Evolutionary conservation across 257 asterid genomes (phyloP).

Genomic region (Thymus mandschuricus): DNA sequence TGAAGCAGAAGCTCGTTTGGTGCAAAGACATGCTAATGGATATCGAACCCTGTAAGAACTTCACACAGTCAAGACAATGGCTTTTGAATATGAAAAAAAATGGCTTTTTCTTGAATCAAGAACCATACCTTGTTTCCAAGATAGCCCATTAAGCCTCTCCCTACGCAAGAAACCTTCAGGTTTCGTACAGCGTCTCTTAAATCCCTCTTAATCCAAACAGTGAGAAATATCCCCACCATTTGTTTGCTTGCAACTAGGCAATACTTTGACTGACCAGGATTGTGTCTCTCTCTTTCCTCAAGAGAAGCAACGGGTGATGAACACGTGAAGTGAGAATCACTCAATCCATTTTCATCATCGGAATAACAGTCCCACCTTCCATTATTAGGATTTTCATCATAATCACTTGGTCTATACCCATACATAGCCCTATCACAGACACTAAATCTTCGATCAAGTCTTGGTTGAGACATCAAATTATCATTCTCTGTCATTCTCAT

Average conservation of each 20-base stretch:
- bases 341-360: slow-evolving; percentile 65
- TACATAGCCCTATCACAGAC: slow-evolving; percentile 79
- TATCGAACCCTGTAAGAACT: slow-evolving; percentile 83
- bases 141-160: slow-evolving; percentile 98
- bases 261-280: slow-evolving; percentile 57
- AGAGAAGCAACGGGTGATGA: slow-evolving; percentile 55
- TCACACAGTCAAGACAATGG: slow-evolving; percentile 19
- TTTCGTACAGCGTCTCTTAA: slow-evolving; percentile 69
- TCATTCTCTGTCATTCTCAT: slow-evolving; percentile 76
- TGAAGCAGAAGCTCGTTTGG: slow-evolving; percentile 98
- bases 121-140: slow-evolving; percentile 90
- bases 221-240: slow-evolving; percentile 95
- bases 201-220: slow-evolving; percentile 86
- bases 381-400: slow-evolving; percentile 48
- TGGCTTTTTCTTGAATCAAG: slow-evolving; percentile 5
- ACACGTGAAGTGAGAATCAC: slow-evolving; percentile 53
- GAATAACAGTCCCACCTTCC: slow-evolving; percentile 58
- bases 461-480: slow-evolving; percentile 54
- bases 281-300: slow-evolving; percentile 60
- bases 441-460: slow-evolving; percentile 78
- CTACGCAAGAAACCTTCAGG: slow-evolving; percentile 93
- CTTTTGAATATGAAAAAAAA: not conserved
- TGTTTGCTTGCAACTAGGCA: slow-evolving; percentile 95
- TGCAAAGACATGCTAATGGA: slow-evolving; percentile 98
- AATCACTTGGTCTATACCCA: slow-evolving; percentile 57